phyloP scores from a whole-genome alignment of 768 basidiomycete species.

The Panus rudis region DNA sequence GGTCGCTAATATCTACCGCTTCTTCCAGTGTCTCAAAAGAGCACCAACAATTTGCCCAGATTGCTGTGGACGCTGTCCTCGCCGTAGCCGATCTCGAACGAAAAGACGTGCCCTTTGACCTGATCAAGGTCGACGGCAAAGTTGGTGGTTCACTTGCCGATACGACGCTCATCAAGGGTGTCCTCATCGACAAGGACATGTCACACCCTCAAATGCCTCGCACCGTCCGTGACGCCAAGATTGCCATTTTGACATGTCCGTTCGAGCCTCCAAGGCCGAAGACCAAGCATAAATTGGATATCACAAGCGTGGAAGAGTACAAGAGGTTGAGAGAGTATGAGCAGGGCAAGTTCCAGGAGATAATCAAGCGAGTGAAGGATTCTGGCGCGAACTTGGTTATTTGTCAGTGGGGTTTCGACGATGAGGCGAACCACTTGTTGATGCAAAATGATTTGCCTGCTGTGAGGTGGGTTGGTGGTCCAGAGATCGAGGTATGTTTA shows the following conservation, averaged over 20 bases:
- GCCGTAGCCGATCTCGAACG: conserved; percentile 93
- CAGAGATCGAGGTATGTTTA: conserved; percentile 84
- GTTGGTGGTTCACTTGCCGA: conserved; percentile 96
- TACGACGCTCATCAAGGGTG: conserved; percentile 91
- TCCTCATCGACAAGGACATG: conserved; percentile 99
- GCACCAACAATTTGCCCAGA: conserved; percentile 90
- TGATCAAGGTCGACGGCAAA: conserved; percentile 99
- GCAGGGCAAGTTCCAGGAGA: conserved; percentile 91
- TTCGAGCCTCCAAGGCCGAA: conserved; percentile 99
- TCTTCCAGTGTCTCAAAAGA: conserved; percentile 87
- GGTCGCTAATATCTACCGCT: not conserved
- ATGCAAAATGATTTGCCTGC: conserved; percentile 98
- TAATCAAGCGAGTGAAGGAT: conserved; percentile 95
- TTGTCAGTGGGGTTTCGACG: conserved; percentile 99
- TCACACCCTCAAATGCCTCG: conserved; percentile 98
- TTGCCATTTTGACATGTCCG: conserved; percentile 97
- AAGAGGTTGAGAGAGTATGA: conserved; percentile 93
- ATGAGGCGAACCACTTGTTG: conserved; percentile 95
- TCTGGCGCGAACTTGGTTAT: conserved; percentile 98
- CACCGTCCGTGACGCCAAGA: conserved; percentile 76
- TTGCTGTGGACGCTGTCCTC: conserved; percentile 95
- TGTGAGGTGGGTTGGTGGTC: conserved; percentile 98
- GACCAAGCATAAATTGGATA: conserved; percentile 98
- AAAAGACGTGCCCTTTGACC: conserved; percentile 91
- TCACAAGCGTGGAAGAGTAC: conserved; percentile 94